Conservation (phyloP, 306 rosid species). For the Arachis hypogaea region DNA sequence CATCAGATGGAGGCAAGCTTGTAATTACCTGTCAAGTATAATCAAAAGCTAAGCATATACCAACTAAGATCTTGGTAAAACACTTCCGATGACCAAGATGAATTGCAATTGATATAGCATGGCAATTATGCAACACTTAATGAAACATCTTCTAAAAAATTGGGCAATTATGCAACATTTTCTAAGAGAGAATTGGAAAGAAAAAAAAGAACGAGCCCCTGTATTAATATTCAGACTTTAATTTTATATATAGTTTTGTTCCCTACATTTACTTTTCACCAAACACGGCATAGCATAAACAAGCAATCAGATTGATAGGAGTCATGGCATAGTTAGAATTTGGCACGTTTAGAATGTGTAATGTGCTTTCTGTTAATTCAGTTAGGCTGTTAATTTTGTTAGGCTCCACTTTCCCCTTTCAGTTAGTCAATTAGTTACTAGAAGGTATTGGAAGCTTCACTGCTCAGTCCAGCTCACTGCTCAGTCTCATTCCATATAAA, state of each 20-base stretch:
- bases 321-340: too few relatives aligned
- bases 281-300: neutral
- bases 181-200: neutral
- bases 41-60: constrained; percentile 22
- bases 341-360: too few relatives aligned
- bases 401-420: too few relatives aligned
- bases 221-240: neutral
- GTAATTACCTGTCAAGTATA: constrained; percentile 76
- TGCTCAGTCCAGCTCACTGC: too few relatives aligned
- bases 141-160: constrained; percentile 15
- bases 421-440: too few relatives aligned
- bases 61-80: constrained; percentile 22
- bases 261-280: constrained; percentile 32
- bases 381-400: too few relatives aligned
- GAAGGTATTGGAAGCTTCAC: too few relatives aligned
- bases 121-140: neutral
- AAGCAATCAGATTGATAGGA: too few relatives aligned
- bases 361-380: too few relatives aligned
- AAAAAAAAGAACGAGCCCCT: neutral
- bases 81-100: constrained; percentile 21
- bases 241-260: constrained; percentile 23
- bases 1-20: constrained; percentile 91
- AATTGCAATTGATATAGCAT: constrained; percentile 31
- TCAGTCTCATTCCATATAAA: too few relatives aligned
- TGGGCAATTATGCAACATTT: constrained; percentile 21